A percentile compares a stretch with the other conserved stretches of the same genome.
These are phyloP conservation scores for Calocybe gambosa DNA, from an alignment of 1,284 basidiomycete species.

Conservation along the genomic window DNA sequence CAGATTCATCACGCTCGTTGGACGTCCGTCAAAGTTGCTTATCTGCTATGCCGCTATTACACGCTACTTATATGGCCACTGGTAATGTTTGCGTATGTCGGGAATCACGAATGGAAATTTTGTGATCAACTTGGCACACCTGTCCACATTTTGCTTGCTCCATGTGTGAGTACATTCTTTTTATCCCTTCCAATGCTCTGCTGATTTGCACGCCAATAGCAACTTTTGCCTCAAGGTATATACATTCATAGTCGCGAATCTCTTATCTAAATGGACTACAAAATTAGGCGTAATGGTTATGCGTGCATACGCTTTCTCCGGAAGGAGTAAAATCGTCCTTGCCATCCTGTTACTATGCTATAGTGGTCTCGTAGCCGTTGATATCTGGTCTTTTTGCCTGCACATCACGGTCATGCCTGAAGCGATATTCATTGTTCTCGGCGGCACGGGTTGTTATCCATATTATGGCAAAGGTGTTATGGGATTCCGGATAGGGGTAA, in stretches of 20 bases:
- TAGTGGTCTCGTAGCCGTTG: conserved; percentile 22
- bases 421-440: conserved; percentile 17
- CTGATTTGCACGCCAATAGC: conserved; percentile 10
- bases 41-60: conserved; percentile 33
- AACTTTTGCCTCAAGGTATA: conserved; percentile 20
- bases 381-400: conserved; percentile 31
- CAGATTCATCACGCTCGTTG: conserved; percentile 29
- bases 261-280: not conserved
- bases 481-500: conserved; percentile 28
- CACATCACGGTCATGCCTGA: conserved; percentile 18
- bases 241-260: not conserved
- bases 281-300: conserved; percentile 32
- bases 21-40: conserved; percentile 32
- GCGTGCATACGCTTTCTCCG: conserved; percentile 31
- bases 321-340: conserved; percentile 24
- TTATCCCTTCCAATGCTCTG: not conserved
- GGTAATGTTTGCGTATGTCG: conserved; percentile 27
- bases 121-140: conserved; percentile 21
- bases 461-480: conserved; percentile 26
- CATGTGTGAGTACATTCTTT: conserved; percentile 23
- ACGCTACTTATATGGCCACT: conserved; percentile 25
- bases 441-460: conserved; percentile 32
- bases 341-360: conserved; percentile 26
- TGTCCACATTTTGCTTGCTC: conserved; percentile 24
- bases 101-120: conserved; percentile 19